Base-by-base conservation (phyloP, 176 grass and related monocot species). In the Musa troglodytarum region DNA sequence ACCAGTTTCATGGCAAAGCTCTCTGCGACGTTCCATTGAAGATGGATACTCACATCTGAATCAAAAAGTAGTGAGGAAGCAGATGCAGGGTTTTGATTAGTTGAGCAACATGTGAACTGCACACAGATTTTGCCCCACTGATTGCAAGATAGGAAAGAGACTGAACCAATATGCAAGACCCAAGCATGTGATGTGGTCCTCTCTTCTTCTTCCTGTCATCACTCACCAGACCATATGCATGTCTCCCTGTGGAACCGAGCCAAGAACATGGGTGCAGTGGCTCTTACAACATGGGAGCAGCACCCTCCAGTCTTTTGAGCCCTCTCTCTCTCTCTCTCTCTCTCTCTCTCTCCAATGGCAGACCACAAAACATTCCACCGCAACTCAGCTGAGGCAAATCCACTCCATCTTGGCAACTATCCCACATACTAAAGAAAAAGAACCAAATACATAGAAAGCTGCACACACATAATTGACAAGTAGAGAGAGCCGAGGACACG, bases 181-280 rank as follows among this genome's bases (percentile, higher is more conserved):
- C 34, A 43, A 16, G 19, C 74, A 76, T 76, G 74, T 76, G 74
- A 76, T 76, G 58, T 24, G 74, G 74, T 34, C 54, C 29, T 63
- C 13, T 9, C 17, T 3, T 75, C 20, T 23, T 29, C 21, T 74
- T 61, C 57, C 57, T 61, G 57, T n/a, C 57, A 61, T 20, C 57
- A 15, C 24, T 49, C 74, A 50, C 29, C 53, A 75, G 14, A n/a
- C 24, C 13, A 58, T 57, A 3, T 21, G 53, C 74, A 76, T 56
- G 4, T n/a, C 34, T 29, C 52, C 77, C 63, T 80, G 78, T 80
- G 78, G 68, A 80, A 26, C 63, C 62, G 66, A 80, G 51, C 68
- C 24, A 56, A 72, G 67, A 80, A 72, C 78, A 80, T 73, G 78
- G 67, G 65, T 55, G 25, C 67, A 71, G 29, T 13, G 59, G 52